Conservation (phyloP, 2,329 filamentous ascomycete genomes). For the Rhynchosporium secalis region DNA sequence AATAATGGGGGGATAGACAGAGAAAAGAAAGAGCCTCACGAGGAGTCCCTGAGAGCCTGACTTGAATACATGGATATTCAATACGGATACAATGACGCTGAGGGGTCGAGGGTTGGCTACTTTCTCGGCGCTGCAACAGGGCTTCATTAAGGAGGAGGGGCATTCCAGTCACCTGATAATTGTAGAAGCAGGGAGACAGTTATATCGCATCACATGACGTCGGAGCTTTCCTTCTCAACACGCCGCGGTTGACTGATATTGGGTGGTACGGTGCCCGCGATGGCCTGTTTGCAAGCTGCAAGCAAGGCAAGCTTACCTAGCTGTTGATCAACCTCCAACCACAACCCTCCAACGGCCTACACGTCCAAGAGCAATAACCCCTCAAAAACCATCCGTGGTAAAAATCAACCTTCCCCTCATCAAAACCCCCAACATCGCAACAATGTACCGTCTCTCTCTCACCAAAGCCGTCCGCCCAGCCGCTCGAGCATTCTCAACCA, state of each 20-base stretch:
- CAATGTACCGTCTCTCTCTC: constrained; percentile 65
- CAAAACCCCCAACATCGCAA: constrained; percentile 33
- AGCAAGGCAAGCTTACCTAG: constrained; percentile 7
- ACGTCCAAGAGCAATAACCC: constrained; percentile 25
- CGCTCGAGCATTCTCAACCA: constrained; percentile 55
- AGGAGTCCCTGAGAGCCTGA: not conserved
- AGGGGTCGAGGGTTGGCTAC: constrained; percentile 1
- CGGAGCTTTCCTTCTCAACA: not conserved
- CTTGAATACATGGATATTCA: constrained; percentile 14
- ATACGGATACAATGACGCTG: constrained; percentile 19
- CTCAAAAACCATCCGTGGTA: constrained; percentile 26
- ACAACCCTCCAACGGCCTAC: constrained; percentile 26
- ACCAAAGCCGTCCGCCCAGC: constrained; percentile 50
- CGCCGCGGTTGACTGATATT: not conserved
- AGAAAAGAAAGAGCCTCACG: constrained; percentile 13
- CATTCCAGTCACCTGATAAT: constrained; percentile 8
- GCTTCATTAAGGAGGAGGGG: constrained; percentile 6
- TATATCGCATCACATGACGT: constrained; percentile 14
- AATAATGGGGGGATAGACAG: not conserved
- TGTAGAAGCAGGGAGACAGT: not conserved
- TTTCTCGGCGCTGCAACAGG: constrained; percentile 3
- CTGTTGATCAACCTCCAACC: constrained; percentile 30
- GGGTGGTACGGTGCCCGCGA: constrained; percentile 1
- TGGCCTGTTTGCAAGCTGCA: constrained; percentile 17
- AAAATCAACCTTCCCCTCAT: constrained; percentile 23